A percentile compares a stretch with the other conserved stretches of the same genome.
Evolutionary conservation across 805 yeast genomes (phyloP).

Genomic region (Candida silvatica): DNA sequence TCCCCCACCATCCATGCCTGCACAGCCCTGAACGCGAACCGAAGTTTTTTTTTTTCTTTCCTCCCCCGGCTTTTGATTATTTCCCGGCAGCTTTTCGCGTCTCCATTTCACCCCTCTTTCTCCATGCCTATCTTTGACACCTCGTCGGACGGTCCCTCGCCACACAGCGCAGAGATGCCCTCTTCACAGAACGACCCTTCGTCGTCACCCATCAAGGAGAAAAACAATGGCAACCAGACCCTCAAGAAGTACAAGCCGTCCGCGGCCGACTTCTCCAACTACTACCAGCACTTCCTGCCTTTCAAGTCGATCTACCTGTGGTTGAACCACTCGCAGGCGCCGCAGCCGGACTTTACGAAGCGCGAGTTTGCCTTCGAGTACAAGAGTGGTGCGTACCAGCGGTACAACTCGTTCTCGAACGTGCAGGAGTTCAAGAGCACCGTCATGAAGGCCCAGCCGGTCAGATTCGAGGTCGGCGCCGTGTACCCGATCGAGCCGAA

Average conservation of each 20-base stretch:
- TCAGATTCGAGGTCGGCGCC: constrained; percentile 93
- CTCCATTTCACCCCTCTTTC: neutral
- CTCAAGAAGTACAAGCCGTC: constrained; percentile 25
- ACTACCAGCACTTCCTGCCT: constrained; percentile 66
- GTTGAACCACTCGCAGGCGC: constrained; percentile 79
- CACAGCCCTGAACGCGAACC: too few species aligned
- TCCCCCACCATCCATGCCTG: too few species aligned
- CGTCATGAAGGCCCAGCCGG: constrained; percentile 68
- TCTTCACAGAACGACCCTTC: neutral
- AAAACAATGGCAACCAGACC: too few species aligned
- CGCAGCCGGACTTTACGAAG: constrained; percentile 70
- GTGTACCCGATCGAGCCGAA: constrained; percentile 83
- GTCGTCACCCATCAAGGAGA: neutral
- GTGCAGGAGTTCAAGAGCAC: constrained; percentile 71
- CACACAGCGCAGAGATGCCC: neutral
- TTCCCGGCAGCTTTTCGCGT: too few species aligned
- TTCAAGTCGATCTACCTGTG: constrained; percentile 75
- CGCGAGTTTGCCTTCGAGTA: constrained; percentile 93
- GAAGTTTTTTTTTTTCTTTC: too few species aligned
- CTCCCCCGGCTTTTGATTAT: too few species aligned
- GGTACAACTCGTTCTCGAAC: constrained; percentile 70
- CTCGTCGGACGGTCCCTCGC: neutral
- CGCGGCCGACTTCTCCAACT: constrained; percentile 60
- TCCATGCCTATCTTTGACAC: neutral
- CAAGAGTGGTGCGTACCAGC: constrained; percentile 79